Conservation (phyloP, 2,329 filamentous ascomycete genomes). For the Sphaceloma murrayae region DNA sequence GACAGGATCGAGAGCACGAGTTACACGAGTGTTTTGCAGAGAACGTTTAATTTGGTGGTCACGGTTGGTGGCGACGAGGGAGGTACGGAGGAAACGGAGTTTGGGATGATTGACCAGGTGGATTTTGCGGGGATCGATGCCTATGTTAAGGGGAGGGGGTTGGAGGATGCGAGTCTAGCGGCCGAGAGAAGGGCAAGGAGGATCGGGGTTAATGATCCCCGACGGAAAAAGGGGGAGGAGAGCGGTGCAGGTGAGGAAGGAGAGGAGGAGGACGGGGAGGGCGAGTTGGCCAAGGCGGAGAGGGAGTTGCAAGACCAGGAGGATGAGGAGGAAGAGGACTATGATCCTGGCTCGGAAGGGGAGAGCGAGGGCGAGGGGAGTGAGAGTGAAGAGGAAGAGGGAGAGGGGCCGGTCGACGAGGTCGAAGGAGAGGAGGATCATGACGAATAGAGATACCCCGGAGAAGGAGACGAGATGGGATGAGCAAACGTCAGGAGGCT, state of each 20-base stretch:
- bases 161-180: constrained; percentile 56
- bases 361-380: constrained; percentile 33
- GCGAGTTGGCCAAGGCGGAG: constrained; percentile 33
- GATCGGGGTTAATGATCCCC: constrained; percentile 41
- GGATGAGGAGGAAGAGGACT: constrained; percentile 34
- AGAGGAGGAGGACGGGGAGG: constrained; percentile 28
- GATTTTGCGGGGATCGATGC: constrained; percentile 53
- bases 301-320: constrained; percentile 29
- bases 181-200: constrained; percentile 51
- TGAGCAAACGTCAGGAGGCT: too few species aligned
- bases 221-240: constrained; percentile 26
- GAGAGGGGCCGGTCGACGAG: constrained; percentile 19
- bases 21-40: constrained; percentile 55
- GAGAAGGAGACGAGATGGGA: too few species aligned
- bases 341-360: constrained; percentile 33
- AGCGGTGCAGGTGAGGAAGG: constrained; percentile 23
- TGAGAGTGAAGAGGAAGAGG: constrained; percentile 28
- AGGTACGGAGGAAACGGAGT: constrained; percentile 50
- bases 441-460: too few species aligned
- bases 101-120: constrained; percentile 56
- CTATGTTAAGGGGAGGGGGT: constrained; percentile 51
- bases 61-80: constrained; percentile 22
- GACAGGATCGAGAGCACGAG: constrained; percentile 49
- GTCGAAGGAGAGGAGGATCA: constrained; percentile 24
- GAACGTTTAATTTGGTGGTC: constrained; percentile 57